phyloP scores from a whole-genome alignment of 2,329 filamentous ascomycete species.

The Ilyonectria robusta region DNA sequence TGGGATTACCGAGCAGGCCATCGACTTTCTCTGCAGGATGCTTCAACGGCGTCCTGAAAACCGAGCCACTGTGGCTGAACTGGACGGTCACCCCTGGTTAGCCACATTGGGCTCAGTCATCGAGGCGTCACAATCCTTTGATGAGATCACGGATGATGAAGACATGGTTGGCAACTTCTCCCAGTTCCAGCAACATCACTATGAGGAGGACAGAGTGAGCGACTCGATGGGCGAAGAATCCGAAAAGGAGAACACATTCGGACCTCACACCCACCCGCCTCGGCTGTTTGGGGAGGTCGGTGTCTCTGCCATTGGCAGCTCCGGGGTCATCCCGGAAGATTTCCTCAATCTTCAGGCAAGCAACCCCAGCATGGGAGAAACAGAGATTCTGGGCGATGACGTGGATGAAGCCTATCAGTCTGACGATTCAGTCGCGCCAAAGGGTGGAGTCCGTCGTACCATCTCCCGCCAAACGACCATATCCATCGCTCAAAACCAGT shows the following conservation, averaged over 20 bases:
- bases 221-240: slow-evolving; percentile 74
- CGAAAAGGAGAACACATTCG: slow-evolving; percentile 84
- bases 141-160: slow-evolving; percentile 74
- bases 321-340: slow-evolving; percentile 64
- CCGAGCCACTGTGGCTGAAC: slow-evolving; percentile 80
- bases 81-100: slow-evolving; percentile 85
- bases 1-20: slow-evolving; percentile 74
- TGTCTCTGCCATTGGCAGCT: slow-evolving; percentile 67
- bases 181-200: slow-evolving; percentile 61
- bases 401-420: slow-evolving; percentile 61
- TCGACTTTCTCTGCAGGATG: slow-evolving; percentile 84
- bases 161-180: slow-evolving; percentile 72
- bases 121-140: slow-evolving; percentile 63
- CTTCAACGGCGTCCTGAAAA: slow-evolving; percentile 83
- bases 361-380: slow-evolving; percentile 56
- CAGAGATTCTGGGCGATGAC: slow-evolving; percentile 62
- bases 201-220: slow-evolving; percentile 57
- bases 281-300: slow-evolving; percentile 71
- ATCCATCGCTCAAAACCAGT: slow-evolving; percentile 60
- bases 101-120: slow-evolving; percentile 48
- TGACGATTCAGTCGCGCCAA: slow-evolving; percentile 53
- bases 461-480: slow-evolving; percentile 45
- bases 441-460: slow-evolving; percentile 42
- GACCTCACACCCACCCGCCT: slow-evolving; percentile 65
- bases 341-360: slow-evolving; percentile 64